Percentiles rank a stretch among this genome's conserved stretches.
Conservation (phyloP, 495 filamentous ascomycete species). For the Copromyces sp. region DNA sequence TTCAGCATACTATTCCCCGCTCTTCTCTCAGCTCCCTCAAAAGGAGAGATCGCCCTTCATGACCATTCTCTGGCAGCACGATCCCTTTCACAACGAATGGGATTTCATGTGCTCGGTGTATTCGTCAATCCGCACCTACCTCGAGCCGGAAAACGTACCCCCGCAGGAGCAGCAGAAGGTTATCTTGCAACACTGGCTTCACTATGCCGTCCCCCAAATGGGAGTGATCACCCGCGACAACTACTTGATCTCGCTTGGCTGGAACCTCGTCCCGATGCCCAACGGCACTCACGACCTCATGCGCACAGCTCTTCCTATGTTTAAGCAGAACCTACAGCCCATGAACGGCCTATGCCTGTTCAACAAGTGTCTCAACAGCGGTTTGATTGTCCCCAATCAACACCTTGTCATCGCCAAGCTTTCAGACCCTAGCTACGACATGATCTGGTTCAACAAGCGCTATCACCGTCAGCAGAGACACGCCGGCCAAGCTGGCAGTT, state of each 20-base stretch:
- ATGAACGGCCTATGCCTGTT: conserved; percentile 18
- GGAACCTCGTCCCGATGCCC: conserved; percentile 8
- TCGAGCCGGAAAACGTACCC: conserved; percentile 5
- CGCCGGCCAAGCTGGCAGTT: neutral
- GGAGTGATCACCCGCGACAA: conserved; percentile 13
- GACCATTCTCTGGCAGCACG: conserved; percentile 15
- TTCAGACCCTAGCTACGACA: conserved; percentile 11
- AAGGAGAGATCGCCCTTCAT: conserved; percentile 14
- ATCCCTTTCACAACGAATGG: conserved; percentile 19
- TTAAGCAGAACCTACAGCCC: conserved; percentile 11
- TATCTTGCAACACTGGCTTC: conserved; percentile 16
- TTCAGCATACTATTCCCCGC: conserved; percentile 10
- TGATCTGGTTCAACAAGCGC: conserved; percentile 17
- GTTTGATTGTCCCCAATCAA: conserved; percentile 15
- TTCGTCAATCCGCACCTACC: conserved; percentile 12
- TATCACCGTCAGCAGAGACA: neutral
- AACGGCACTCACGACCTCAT: conserved; percentile 12
- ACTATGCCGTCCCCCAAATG: conserved; percentile 9
- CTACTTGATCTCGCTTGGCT: conserved; percentile 16
- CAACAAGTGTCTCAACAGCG: conserved; percentile 11
- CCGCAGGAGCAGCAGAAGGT: neutral
- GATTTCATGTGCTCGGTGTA: conserved; percentile 21
- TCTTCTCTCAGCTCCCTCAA: conserved; percentile 10
- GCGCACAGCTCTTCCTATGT: conserved; percentile 2
- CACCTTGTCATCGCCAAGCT: conserved; percentile 12